These are phyloP conservation scores for Fusarium solani-melongenae DNA, from an alignment of 2,329 filamentous ascomycete genomes.

Conservation along the genomic window DNA sequence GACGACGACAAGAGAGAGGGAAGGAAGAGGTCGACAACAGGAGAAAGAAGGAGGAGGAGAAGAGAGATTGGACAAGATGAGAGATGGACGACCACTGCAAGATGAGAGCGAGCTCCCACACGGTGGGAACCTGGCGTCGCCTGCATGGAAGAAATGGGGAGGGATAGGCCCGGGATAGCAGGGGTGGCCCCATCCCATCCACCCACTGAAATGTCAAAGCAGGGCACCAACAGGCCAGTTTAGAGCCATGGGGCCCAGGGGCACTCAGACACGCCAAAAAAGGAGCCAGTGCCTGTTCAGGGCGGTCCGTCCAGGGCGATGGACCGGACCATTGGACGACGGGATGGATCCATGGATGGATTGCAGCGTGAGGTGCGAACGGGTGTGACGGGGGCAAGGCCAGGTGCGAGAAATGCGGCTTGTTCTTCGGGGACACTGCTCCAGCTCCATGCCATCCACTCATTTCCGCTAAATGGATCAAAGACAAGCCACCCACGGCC, in stretches of 20 bases:
- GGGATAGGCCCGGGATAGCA: conserved; percentile 6
- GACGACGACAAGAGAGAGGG: conserved; percentile 39
- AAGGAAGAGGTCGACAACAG: conserved; percentile 40
- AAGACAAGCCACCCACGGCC: conserved; percentile 28
- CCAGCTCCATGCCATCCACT: conserved; percentile 25
- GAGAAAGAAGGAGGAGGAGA: conserved; percentile 38
- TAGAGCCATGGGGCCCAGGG: conserved; percentile 27
- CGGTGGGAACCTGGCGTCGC: conserved; percentile 39
- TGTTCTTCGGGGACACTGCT: conserved; percentile 20
- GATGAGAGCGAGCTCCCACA: conserved; percentile 39
- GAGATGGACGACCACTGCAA: conserved; percentile 38
- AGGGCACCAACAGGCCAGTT: conserved; percentile 35
- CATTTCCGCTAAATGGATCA: conserved; percentile 34
- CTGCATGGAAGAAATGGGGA: conserved; percentile 28
- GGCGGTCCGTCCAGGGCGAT: background rate
- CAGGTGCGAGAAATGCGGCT: conserved; percentile 27
- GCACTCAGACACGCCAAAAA: conserved; percentile 31
- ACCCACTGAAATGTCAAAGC: conserved; percentile 24
- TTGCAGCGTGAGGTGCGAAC: conserved; percentile 5
- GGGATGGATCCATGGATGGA: background rate
- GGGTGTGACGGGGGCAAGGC: conserved; percentile 21
- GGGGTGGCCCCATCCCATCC: conserved; percentile 28
- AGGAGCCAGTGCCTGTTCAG: conserved; percentile 28
- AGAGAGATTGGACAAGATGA: conserved; percentile 37
- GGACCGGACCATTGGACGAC: background rate